A percentile compares a stretch with the other conserved stretches of the same genome.
These are phyloP conservation scores for Colletotrichum salicis DNA, from an alignment of 2,329 filamentous ascomycete genomes.

Conservation along the genomic window DNA sequence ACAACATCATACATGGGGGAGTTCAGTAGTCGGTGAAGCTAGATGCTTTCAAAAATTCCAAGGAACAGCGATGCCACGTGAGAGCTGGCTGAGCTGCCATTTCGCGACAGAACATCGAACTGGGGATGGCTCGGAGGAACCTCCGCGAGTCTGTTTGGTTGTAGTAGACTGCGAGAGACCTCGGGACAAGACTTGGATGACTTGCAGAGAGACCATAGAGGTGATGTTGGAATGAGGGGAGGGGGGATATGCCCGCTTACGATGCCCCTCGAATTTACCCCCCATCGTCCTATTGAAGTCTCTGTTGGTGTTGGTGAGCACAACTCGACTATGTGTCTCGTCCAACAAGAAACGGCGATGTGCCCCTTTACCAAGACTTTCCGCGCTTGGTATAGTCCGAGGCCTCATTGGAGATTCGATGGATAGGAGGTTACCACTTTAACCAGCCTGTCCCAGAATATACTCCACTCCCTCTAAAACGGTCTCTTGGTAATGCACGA, in stretches of 20 bases:
- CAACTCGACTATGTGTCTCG: not conserved
- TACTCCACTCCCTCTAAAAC: not conserved
- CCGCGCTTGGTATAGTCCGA: not conserved
- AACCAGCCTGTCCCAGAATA: not conserved
- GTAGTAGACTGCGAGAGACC: not conserved
- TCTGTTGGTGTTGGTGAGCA: not conserved
- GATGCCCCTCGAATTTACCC: not conserved
- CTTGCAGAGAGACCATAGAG: not conserved
- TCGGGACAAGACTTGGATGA: conserved; percentile 17
- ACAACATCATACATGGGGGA: not conserved
- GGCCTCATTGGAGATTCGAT: not conserved
- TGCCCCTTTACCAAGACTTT: not conserved
- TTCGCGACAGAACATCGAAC: conserved; percentile 25
- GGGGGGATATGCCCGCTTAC: conserved; percentile 3
- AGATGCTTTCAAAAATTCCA: not conserved
- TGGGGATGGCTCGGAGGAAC: conserved; percentile 17
- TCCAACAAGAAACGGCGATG: not conserved
- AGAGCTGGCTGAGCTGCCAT: conserved; percentile 11
- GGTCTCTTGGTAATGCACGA: conserved; percentile 5
- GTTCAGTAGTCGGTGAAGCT: not conserved
- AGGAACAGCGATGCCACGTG: conserved; percentile 13
- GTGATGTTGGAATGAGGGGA: conserved; percentile 1
- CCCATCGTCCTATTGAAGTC: no score
- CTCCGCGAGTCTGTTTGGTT: not conserved
- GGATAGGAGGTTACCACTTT: not conserved